phyloP scores from a whole-genome alignment of 2,329 filamentous ascomycete genomes.

The Zymoseptoria ardabiliae region DNA sequence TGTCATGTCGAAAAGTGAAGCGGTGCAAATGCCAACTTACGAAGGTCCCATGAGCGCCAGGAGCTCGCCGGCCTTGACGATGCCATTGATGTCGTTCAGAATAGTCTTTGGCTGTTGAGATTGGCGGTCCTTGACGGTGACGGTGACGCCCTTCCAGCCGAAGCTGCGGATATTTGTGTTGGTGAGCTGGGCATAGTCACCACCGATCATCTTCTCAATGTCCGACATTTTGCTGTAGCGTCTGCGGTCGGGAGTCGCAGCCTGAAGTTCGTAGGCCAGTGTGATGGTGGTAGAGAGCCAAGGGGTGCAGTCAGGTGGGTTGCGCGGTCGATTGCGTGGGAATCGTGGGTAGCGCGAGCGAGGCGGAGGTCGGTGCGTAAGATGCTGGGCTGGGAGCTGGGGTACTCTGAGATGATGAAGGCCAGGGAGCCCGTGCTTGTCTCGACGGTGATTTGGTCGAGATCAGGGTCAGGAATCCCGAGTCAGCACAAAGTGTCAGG shows the following conservation, averaged over 20 bases:
- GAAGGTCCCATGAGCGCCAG: constrained; percentile 74
- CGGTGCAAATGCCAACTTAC: constrained; percentile 29
- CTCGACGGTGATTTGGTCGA: neutral
- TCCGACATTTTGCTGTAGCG: constrained; percentile 35
- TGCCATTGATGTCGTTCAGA: constrained; percentile 55
- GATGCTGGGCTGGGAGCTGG: neutral
- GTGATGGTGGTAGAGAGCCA: constrained; percentile 8
- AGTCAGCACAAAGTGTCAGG: neutral
- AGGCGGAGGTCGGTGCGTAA: neutral
- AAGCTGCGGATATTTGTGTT: constrained; percentile 60
- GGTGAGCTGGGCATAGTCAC: constrained; percentile 46
- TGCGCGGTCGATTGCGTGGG: neutral
- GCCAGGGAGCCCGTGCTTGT: constrained; percentile 1
- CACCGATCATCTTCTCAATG: constrained; percentile 40
- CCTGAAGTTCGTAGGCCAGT: constrained; percentile 15
- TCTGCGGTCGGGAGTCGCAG: constrained; percentile 25
- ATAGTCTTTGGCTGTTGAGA: constrained; percentile 58
- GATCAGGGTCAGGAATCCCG: neutral
- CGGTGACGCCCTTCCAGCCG: constrained; percentile 59
- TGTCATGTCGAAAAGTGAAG: neutral
- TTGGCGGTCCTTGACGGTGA: constrained; percentile 64
- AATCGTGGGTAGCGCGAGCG: neutral
- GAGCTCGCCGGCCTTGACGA: constrained; percentile 62
- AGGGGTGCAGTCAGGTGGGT: neutral
- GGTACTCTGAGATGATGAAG: neutral